Evolutionary conservation across 2,329 filamentous ascomycete genomes (phyloP), one percentile per base, ranked within the genome.

Genomic region (Pseudopithomyces maydicus): DNA sequence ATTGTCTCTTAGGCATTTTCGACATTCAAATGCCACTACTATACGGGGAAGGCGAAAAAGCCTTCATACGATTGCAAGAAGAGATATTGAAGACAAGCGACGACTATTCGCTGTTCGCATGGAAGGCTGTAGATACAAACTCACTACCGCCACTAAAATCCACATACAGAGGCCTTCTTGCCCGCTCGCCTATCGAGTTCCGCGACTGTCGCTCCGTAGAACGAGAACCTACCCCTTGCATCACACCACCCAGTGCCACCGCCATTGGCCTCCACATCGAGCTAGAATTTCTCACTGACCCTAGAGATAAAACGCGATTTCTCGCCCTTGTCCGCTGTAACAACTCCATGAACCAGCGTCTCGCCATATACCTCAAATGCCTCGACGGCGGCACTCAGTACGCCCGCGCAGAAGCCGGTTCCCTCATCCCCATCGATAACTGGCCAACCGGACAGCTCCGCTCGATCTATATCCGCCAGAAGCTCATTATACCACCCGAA

Each of bases 381-480:
- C 49, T 70, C 2, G 68, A 70, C 22, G 61, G 56, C 14, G 43
- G 19, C 8, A 53, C 51, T 15, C 85, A 82, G 45, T 70, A 68
- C 32, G 62, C 68, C 1, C 61, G 68, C 10, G 64, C 68, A 19
- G 55, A 68, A 82, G 57, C 81, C 73, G 0, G 86, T 81, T 0
- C 86, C 84, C 61, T 69, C 83, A 1, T 74, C 81, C n/a, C 85
- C 81, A 0, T 74, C 85, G 1, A 69, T 78, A 2, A 69, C 39
- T 70, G 66, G 66, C 68, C 68, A 10, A 68, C 58, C 3, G 66
- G 66, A 1, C 56, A 64, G n/a, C 58, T 65, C 2, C 61, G 61
- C 12, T 66, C 62, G 3, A 63, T 70, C 2, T 70, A 68, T 29
- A 56, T 70, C 1, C 61, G 66, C 2, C 66, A 70, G 29, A 68